phyloP scores from a whole-genome alignment of 331 rosid species.

The Acacia pycnantha region DNA sequence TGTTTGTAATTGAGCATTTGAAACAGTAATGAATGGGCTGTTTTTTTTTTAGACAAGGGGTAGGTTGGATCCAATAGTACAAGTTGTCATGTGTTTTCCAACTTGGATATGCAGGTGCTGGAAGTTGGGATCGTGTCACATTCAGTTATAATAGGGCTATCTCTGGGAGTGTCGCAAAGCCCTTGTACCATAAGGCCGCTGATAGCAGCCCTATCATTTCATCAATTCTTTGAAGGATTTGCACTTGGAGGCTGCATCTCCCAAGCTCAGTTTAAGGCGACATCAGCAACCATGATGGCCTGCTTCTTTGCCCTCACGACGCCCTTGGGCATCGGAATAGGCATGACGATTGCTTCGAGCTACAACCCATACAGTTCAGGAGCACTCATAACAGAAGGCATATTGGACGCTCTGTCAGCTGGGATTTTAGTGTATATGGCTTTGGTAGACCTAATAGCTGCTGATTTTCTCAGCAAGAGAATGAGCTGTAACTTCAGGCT shows the following conservation, averaged over 20 bases:
- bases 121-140: constrained; percentile 98
- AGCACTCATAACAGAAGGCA: constrained; percentile 75
- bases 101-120: constrained; percentile 54
- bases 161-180: constrained; percentile 88
- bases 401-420: constrained; percentile 75
- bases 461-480: constrained; percentile 91
- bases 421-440: constrained; percentile 97
- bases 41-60: too few relatives aligned
- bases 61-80: not conserved
- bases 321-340: constrained; percentile 72
- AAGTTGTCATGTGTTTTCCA: not conserved
- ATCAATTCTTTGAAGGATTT: constrained; percentile 96
- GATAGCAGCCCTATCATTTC: constrained; percentile 87
- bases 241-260: constrained; percentile 98
- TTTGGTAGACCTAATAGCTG: constrained; percentile 87
- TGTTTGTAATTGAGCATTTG: not conserved
- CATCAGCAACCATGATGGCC: constrained; percentile 74
- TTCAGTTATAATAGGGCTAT: constrained; percentile 87
- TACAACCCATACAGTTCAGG: constrained; percentile 70
- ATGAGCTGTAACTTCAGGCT: constrained; percentile 95
- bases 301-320: constrained; percentile 82
- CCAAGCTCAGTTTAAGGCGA: constrained; percentile 75
- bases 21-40: not conserved
- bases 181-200: constrained; percentile 89
- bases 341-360: constrained; percentile 57